phyloP scores from a whole-genome alignment of 106 monocot genomes.

The Phalaenopsis aphrodite region DNA sequence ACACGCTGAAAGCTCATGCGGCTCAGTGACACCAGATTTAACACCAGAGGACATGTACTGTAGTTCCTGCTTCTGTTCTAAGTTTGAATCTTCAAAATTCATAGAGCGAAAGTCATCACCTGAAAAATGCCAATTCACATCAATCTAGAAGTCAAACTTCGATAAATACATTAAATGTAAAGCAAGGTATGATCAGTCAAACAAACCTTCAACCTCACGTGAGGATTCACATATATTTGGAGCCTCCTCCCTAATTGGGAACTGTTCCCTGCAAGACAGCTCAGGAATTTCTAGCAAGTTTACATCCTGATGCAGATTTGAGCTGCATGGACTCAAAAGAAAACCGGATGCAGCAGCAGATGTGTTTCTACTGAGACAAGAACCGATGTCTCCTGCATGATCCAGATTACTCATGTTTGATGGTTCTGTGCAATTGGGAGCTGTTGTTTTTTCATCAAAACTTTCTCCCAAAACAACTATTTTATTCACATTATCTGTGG shows the following conservation, averaged over 20 bases:
- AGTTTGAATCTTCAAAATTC: slow-evolving; percentile 6
- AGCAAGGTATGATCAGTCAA: not conserved
- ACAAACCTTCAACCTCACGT: slow-evolving; percentile 41
- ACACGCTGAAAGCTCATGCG: slow-evolving; percentile 7
- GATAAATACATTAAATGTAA: not conserved
- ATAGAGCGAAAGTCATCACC: slow-evolving; percentile 8
- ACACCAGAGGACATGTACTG: slow-evolving; percentile 1
- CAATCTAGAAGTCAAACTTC: not conserved
- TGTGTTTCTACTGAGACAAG: not conserved
- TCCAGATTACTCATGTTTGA: slow-evolving; percentile 10
- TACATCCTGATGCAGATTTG: slow-evolving; percentile 11
- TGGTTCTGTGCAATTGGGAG: slow-evolving; percentile 10
- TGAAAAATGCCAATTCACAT: slow-evolving; percentile 6
- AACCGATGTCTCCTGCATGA: slow-evolving; percentile 3
- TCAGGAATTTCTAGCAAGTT: slow-evolving; percentile 12
- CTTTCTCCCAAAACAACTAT: not conserved
- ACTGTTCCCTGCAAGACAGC: slow-evolving; percentile 5
- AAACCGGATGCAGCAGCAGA: slow-evolving; percentile 14
- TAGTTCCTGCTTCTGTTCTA: slow-evolving; percentile 15
- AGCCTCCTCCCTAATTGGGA: slow-evolving; percentile 10
- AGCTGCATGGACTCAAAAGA: slow-evolving; percentile 25
- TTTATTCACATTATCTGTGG: slow-evolving; percentile 3
- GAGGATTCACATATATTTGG: slow-evolving; percentile 16
- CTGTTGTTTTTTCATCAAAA: not conserved
- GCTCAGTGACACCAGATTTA: slow-evolving; percentile 5